A percentile compares a stretch with the other conserved stretches of the same genome.
These are phyloP conservation scores for Trypanosoma rangeli DNA, from an alignment of 208 protist genomes.

Conservation along the genomic window DNA sequence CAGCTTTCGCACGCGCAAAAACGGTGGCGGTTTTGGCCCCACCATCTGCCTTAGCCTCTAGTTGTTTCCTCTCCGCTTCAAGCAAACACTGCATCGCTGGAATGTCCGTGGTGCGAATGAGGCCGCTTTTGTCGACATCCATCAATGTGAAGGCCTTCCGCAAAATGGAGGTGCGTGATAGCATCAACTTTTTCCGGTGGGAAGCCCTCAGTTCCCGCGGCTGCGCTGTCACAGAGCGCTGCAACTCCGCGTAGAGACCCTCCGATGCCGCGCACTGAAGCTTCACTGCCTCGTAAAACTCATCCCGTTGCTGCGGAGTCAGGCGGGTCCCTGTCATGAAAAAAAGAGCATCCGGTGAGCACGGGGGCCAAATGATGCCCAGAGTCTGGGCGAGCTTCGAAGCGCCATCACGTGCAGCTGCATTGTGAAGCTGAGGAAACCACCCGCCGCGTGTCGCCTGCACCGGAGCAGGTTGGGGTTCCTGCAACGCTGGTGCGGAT, in stretches of 20 bases:
- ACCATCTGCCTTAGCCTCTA: slow-evolving; percentile 22
- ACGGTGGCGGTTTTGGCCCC: background rate
- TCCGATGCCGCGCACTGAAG: slow-evolving; percentile 27
- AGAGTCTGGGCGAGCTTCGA: slow-evolving; percentile 46
- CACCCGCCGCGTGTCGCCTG: background rate
- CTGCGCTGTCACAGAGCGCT: background rate
- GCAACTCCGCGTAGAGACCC: slow-evolving; percentile 1
- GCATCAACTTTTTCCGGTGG: slow-evolving; percentile 13
- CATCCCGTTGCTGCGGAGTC: slow-evolving; percentile 40
- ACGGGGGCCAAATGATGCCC: slow-evolving; percentile 64
- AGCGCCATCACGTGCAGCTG: slow-evolving; percentile 11
- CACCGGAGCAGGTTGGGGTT: background rate
- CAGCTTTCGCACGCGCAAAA: slow-evolving; percentile 6
- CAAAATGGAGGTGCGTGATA: slow-evolving; percentile 35
- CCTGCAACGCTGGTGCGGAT: background rate
- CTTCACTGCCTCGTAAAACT: slow-evolving; percentile 54
- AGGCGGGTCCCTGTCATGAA: slow-evolving; percentile 60
- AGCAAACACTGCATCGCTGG: slow-evolving; percentile 45
- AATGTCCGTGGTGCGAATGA: slow-evolving; percentile 34
- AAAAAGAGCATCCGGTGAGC: slow-evolving; percentile 34
- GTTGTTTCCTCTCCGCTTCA: slow-evolving; percentile 40
- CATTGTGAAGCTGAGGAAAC: background rate
- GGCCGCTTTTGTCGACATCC: slow-evolving; percentile 47
- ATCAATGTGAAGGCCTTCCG: slow-evolving; percentile 61
- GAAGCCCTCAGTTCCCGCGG: background rate